Evolutionary conservation across 164 flowering plant species (phyloP), one percentile per base, ranked within the genome.

Genomic region (Houttuynia cordata): DNA sequence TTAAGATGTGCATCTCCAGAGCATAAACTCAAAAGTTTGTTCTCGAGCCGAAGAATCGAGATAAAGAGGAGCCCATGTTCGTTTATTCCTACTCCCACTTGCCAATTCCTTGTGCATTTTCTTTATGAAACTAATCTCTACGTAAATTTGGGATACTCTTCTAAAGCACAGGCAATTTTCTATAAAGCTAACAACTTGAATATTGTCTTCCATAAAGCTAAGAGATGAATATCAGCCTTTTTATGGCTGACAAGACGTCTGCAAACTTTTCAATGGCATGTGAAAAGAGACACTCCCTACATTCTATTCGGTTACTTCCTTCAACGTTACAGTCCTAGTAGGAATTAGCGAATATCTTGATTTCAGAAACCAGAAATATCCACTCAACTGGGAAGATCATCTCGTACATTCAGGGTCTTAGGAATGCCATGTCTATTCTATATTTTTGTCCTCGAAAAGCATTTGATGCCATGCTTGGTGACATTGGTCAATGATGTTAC

Each of bases 151-250:
- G 12, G 56, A 60, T 41, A 49, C 55, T 61, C 54, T 57, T 70
- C 58, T 47, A 65, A 69, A 73, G 60, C 66, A 55, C 20, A 51
- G 12, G 24, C 40, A 77, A 75, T 80, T 85, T 79, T 73, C 73
- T 68, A 69, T 63, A 77, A 80, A 79, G 78, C 53, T 64, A 70
- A 70, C n/a, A n/a, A n/a, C n/a, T n/a, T n/a, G n/a, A n/a, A n/a
- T n/a, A n/a, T n/a, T n/a, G n/a, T n/a, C n/a, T 79, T 73, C 73
- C 70, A 69, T 63, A 77, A 80, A 79, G 78, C 53, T 64, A 70
- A 75, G 79, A 81, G 73, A 64, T 78, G 80, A 83, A 81, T 84
- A 66, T 78, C 77, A 76, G 73, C 37, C 88, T 84, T 84, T 87
- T 74, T 70, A 74, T 76, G 77, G 58, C 73, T 72, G 79, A 76